Evolutionary conservation across 805 yeast genomes (phyloP).

Genomic region (Brettanomyces nanus): DNA sequence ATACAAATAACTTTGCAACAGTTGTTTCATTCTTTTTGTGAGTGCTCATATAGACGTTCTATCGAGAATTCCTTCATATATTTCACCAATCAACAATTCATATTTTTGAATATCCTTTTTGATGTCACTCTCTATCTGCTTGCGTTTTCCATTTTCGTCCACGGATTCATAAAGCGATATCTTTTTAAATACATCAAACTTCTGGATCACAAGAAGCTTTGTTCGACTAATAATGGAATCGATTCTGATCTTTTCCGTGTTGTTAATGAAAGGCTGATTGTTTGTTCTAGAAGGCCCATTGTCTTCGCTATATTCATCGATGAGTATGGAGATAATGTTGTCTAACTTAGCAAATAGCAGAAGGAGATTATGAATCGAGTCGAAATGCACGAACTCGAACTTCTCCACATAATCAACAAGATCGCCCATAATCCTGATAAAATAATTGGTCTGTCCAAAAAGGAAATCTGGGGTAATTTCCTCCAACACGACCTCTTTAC

Average conservation of each 20-base stretch:
- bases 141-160: slow-evolving; percentile 1
- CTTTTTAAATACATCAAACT: slow-evolving; percentile 23
- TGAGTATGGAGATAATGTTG: slow-evolving; percentile 22
- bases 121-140: slow-evolving; percentile 1
- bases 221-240: slow-evolving; percentile 25
- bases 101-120: slow-evolving; percentile 6
- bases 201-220: slow-evolving; percentile 18
- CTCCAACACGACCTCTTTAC: slow-evolving; percentile 7
- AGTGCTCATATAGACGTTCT: slow-evolving; percentile 25
- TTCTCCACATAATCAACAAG: slow-evolving; percentile 51
- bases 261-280: slow-evolving; percentile 12
- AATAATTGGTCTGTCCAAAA: slow-evolving; percentile 59
- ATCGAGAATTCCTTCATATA: slow-evolving; percentile 28
- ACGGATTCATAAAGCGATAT: slow-evolving; percentile 4
- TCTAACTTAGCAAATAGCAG: slow-evolving; percentile 21
- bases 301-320: slow-evolving; percentile 18
- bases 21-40: background rate
- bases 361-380: slow-evolving; percentile 17
- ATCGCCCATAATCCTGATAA: slow-evolving; percentile 59
- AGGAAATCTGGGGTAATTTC: slow-evolving; percentile 11
- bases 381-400: slow-evolving; percentile 17
- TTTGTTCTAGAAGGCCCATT: background rate
- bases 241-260: slow-evolving; percentile 28
- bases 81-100: slow-evolving; percentile 26
- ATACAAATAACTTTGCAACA: background rate